Evolutionary conservation across 1,284 basidiomycete species (phyloP), one percentile per base, ranked within the genome.

Genomic region (Malassezia psittaci): DNA sequence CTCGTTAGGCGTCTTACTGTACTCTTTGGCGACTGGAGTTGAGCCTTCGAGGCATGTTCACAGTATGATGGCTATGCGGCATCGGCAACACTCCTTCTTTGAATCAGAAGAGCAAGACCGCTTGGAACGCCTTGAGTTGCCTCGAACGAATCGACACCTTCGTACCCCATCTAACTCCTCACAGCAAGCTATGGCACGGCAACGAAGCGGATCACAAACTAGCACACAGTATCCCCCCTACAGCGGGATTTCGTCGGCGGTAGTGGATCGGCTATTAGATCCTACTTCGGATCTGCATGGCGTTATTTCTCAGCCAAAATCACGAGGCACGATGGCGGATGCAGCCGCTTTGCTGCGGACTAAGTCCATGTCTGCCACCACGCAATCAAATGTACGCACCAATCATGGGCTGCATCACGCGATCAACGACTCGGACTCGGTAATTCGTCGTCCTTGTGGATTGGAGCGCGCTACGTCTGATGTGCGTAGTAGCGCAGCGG

Each of bases 61-160:
- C 40, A 65, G 63, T 48, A 61, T 71, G 33, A 60, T 74, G 24
- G 71, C 72, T 43, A 68, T 74, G 59, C 59, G 72, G 15, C 63
- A 71, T 33, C 62, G 71, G 36, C 72, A 74, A 42, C 54, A 58
- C 5, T 49, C 56, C 32, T 74, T 74, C 34, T 74, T 72, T 41
- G 57, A 65, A 13, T 63, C 56, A n/a, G 71, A 74, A 41, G 71
- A 74, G 45, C 58, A 66, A 38, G 69, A 69, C 37, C 65, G 71
- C 21, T 57, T 66, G 12, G 47, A 67, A 62, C 59, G 54, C 45
- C 60, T 69, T 33, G 33, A 35, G 15, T 12, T 48, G n/a, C 47
- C 32, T 16, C 46, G 12, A 13, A 8, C 5, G 13, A 38, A 37
- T 32, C 19, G n/a, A 8, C 36, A 9, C 5, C 47, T 41, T 1